Conservation (phyloP, 768 basidiomycete genomes). For the Agaricus subrufescens region DNA sequence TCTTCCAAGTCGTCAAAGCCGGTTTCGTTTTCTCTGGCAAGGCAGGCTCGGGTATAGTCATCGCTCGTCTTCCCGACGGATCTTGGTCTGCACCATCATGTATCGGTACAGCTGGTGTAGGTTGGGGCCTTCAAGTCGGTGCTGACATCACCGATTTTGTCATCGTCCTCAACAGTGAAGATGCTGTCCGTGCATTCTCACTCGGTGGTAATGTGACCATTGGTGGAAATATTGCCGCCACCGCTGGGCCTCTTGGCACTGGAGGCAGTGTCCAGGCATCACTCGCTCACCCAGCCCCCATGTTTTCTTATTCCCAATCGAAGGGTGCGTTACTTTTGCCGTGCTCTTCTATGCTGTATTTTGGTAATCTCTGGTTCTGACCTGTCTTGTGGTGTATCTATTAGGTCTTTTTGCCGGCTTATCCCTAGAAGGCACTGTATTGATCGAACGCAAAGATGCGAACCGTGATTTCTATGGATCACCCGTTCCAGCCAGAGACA, state of each 20-base stretch:
- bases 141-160: conserved; percentile 96
- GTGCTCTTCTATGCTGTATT: neutral
- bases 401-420: conserved; percentile 91
- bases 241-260: conserved; percentile 91
- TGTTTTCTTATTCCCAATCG: conserved; percentile 96
- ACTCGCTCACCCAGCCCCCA: conserved; percentile 89
- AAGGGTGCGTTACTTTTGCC: conserved; percentile 57
- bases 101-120: conserved; percentile 92
- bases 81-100: conserved; percentile 97
- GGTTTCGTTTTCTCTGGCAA: conserved; percentile 96
- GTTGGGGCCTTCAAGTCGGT: conserved; percentile 94
- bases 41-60: conserved; percentile 89
- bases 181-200: conserved; percentile 93
- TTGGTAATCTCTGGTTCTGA: neutral
- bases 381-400: neutral
- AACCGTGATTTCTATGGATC: conserved; percentile 97
- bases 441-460: conserved; percentile 94
- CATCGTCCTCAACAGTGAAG: conserved; percentile 93
- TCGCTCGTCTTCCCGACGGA: conserved; percentile 89
- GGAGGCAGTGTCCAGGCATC: conserved; percentile 86
- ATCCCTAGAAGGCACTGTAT: conserved; percentile 88
- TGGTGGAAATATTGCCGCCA: conserved; percentile 81
- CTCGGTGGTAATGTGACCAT: conserved; percentile 95
- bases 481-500: conserved; percentile 80
- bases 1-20: conserved; percentile 92